A percentile compares a stretch with the other conserved stretches of the same genome.
These are phyloP conservation scores for Hortiboletus flavorubellus DNA, from an alignment of 768 basidiomycete genomes.

Conservation along the genomic window DNA sequence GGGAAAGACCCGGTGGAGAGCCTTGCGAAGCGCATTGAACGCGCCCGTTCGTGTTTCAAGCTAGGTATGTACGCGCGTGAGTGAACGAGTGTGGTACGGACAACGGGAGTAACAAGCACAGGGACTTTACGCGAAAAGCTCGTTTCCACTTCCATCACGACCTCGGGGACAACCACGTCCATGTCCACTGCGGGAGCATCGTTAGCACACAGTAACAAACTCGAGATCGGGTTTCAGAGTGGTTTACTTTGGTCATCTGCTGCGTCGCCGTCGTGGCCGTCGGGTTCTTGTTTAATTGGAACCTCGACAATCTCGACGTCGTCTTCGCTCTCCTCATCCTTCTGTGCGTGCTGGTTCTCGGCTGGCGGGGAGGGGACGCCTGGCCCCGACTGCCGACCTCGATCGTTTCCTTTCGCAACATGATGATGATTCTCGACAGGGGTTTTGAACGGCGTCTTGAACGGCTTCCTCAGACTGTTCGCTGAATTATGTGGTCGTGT, in stretches of 20 bases:
- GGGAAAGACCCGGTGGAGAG: conserved; percentile 30
- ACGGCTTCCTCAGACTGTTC: conserved; percentile 47
- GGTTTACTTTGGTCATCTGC: not conserved
- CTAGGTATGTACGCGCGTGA: conserved; percentile 23
- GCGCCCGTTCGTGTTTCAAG: conserved; percentile 32
- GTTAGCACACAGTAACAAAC: not conserved
- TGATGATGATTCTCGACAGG: conserved; percentile 41
- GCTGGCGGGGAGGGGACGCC: not conserved
- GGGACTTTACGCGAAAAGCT: conserved; percentile 42
- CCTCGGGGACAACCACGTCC: conserved; percentile 25
- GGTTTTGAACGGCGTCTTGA: conserved; percentile 42
- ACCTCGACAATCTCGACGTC: conserved; percentile 15
- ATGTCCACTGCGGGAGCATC: not conserved
- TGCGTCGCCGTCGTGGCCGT: not conserved
- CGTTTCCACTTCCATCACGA: conserved; percentile 37
- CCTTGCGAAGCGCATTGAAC: conserved; percentile 39
- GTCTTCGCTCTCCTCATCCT: not conserved
- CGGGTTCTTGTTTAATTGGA: not conserved
- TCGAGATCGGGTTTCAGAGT: too few relatives aligned
- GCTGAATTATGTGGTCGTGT: conserved; percentile 47
- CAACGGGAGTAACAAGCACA: conserved; percentile 20
- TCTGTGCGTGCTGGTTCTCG: not conserved
- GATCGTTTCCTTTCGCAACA: not conserved
- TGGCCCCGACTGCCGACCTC: not conserved
- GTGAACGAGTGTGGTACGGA: not conserved